These are phyloP conservation scores for Heimioporus retisporus DNA, from an alignment of 1,284 basidiomycete genomes.

Conservation along the genomic window DNA sequence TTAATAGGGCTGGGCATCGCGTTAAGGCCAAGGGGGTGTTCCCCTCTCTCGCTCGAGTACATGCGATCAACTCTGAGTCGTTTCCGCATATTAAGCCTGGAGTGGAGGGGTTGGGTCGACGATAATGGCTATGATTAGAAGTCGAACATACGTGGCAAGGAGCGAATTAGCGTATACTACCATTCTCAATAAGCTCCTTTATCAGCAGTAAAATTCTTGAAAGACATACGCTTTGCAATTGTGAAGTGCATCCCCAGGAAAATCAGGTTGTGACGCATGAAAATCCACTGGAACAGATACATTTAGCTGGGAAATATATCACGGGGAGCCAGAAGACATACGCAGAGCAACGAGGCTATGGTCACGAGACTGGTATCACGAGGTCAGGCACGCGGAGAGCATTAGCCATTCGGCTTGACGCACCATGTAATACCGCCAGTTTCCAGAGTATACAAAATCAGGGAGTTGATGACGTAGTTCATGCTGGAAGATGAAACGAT, in stretches of 20 bases:
- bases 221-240: slow-evolving; percentile 57
- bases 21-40: slow-evolving; percentile 11
- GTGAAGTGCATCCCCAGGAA: slow-evolving; percentile 63
- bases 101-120: not conserved
- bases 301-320: not conserved
- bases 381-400: slow-evolving; percentile 29
- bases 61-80: slow-evolving; percentile 36
- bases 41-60: slow-evolving; percentile 39
- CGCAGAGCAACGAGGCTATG: slow-evolving; percentile 54
- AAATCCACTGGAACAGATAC: slow-evolving; percentile 52
- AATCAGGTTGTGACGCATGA: slow-evolving; percentile 55
- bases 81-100: slow-evolving; percentile 44
- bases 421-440: slow-evolving; percentile 62
- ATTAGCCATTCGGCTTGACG: not conserved
- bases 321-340: slow-evolving; percentile 35
- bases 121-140: not conserved
- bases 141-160: slow-evolving; percentile 40
- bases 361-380: slow-evolving; percentile 34
- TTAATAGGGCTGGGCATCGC: slow-evolving; percentile 30
- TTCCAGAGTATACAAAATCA: slow-evolving; percentile 65
- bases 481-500: slow-evolving; percentile 45
- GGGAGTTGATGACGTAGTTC: slow-evolving; percentile 58
- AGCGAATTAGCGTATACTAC: slow-evolving; percentile 45
- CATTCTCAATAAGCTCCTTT: not conserved
- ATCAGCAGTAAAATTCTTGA: not conserved